Base-by-base conservation (phyloP, 257 asterid species). In the Solanum chilense region DNA sequence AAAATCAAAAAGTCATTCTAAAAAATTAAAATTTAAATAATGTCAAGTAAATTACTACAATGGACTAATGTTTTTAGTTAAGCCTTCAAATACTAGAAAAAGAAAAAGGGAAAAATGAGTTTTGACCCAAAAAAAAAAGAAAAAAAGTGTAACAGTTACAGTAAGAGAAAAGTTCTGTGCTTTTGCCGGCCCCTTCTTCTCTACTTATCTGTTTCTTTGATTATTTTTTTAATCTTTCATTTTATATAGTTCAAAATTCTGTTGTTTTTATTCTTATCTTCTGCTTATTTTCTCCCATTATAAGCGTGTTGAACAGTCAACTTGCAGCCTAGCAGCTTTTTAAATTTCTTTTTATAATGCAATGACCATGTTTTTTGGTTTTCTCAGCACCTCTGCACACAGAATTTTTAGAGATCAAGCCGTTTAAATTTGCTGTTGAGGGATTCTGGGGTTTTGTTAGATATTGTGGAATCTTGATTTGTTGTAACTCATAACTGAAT, bases 231-330 rank as follows among this genome's bases (percentile, higher is more conserved):
- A 8, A 27, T 45, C 73, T 13, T 78, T 45, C 73, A 69, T 16
- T 25, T 5, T 84, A 84, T 82, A 83, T 81, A 83, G 56, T 44
- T 85, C 7, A 14, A 35, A 69, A 60, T 47, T 45, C 77, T 44
- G 47, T 52, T 74, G 39, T 74, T 37, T 64, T 39, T 84, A 73
- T 31, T 81, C 85, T 81, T 81, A 81, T 81, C 85, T 81, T 81
- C 69, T 47, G 44, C 85, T 81, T 20, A 49, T 49, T 49, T 68
- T 56, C 21, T 35, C 13, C 49, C 74, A 66, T 80, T 68, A 42
- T 78, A 37, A 88, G 89, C 97, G 96, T 92, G 98, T 95, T 93
- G 96, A 92, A 94, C 90, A 92, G 95, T 95, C 98, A 93, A 93
- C 88, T 58, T 84, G 90, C 86, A 45, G 89, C 88, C 42, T 58